Conservation (phyloP, 2,329 filamentous ascomycete species). For the Plectosphaerella cucumerina region DNA sequence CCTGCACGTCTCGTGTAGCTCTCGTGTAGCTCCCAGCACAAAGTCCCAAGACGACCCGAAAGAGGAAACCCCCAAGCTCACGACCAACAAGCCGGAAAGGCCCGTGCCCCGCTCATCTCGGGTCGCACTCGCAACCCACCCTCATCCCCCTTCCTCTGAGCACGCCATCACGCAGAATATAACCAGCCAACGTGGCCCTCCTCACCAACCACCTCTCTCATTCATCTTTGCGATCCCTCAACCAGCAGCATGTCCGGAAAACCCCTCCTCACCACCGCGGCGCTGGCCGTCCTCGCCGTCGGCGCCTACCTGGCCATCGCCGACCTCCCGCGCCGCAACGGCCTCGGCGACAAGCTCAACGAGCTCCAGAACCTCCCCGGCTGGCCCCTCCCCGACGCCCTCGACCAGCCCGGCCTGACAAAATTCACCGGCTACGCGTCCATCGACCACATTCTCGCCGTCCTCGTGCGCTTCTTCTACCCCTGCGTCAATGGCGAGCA, state of each 20-base stretch:
- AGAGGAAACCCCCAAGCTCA: too few species aligned
- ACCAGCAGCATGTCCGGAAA: neutral
- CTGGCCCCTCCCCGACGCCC: neutral
- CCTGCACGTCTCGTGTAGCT: too few species aligned
- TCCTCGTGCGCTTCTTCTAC: conserved; percentile 14
- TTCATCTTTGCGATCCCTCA: neutral
- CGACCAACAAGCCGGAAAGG: neutral
- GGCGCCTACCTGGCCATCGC: neutral
- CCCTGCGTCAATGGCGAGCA: conserved; percentile 10
- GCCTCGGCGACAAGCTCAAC: neutral
- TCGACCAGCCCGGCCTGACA: neutral
- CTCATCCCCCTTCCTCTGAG: neutral
- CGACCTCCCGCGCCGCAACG: neutral
- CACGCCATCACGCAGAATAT: neutral
- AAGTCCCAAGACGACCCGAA: too few species aligned
- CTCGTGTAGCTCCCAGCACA: too few species aligned
- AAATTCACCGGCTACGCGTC: conserved; percentile 13
- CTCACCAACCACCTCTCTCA: neutral
- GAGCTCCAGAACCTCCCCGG: neutral
- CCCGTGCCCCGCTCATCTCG: neutral
- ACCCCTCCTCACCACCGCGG: neutral
- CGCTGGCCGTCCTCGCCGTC: neutral
- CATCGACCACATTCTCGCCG: conserved; percentile 13
- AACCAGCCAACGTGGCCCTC: neutral
- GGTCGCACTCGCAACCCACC: too few species aligned